phyloP scores from a whole-genome alignment of 2,329 filamentous ascomycete species.

The Aureobasidium sp. region DNA sequence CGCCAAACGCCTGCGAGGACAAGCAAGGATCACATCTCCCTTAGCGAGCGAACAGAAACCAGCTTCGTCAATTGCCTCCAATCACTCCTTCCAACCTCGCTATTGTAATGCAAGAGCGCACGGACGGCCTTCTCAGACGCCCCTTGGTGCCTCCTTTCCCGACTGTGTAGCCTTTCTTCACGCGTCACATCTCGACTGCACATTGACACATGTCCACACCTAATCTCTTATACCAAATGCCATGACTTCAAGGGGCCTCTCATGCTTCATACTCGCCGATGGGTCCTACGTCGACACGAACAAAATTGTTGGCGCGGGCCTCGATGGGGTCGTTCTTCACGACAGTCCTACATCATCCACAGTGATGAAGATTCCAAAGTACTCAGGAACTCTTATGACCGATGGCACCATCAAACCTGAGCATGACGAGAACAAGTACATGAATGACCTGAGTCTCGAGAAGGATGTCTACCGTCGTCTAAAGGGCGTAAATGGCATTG shows the following conservation, averaged over 20 bases:
- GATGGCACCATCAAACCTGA: neutral
- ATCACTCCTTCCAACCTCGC: neutral
- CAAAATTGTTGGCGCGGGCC: neutral
- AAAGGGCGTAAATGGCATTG: neutral
- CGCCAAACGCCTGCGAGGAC: neutral
- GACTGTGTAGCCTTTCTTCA: neutral
- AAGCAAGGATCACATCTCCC: too few relatives aligned
- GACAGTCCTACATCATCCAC: neutral
- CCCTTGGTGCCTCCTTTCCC: neutral
- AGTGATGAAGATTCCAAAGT: neutral
- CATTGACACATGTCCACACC: neutral
- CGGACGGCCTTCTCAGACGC: neutral
- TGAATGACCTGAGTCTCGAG: neutral
- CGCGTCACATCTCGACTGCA: neutral
- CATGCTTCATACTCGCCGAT: neutral
- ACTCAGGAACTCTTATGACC: neutral
- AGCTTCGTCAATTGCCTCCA: neutral
- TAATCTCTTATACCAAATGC: neutral
- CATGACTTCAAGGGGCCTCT: neutral
- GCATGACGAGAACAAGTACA: neutral
- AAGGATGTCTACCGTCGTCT: neutral
- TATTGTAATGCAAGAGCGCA: neutral
- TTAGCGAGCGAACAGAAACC: neutral
- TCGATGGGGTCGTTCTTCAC: neutral
- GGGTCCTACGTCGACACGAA: neutral